These are phyloP conservation scores for Aspergillus calidoustus DNA, from an alignment of 2,329 filamentous ascomycete genomes.

Conservation along the genomic window DNA sequence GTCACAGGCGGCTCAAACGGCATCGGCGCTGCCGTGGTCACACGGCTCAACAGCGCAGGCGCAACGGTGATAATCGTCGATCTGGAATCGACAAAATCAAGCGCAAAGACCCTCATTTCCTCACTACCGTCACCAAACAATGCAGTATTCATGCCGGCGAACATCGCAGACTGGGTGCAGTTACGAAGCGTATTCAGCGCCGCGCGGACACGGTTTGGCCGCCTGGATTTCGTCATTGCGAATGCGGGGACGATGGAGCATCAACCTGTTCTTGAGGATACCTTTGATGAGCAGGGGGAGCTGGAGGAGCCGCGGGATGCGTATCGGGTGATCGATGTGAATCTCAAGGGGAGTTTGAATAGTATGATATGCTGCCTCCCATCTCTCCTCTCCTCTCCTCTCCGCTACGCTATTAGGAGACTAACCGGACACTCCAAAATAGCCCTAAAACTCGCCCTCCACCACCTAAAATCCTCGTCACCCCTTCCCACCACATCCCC, in stretches of 20 bases:
- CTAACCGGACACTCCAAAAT: background rate
- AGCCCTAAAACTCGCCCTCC: conserved; percentile 4
- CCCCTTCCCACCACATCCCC: background rate
- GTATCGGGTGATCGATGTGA: conserved; percentile 2
- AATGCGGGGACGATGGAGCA: conserved; percentile 3
- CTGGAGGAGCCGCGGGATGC: conserved; percentile 1
- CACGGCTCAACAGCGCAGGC: background rate
- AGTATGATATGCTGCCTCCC: background rate
- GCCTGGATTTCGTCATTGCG: conserved; percentile 2
- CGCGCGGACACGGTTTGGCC: background rate
- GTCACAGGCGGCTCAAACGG: conserved; percentile 3
- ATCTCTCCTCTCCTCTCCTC: background rate
- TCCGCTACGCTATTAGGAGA: background rate
- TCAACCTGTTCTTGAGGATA: background rate
- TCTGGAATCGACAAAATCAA: background rate
- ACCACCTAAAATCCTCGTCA: background rate
- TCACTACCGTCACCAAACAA: background rate
- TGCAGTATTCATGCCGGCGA: background rate
- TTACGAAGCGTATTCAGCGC: background rate
- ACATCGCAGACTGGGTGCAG: conserved; percentile 1
- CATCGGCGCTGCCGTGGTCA: background rate
- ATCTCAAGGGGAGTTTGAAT: background rate
- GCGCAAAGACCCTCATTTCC: background rate
- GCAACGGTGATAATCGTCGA: conserved; percentile 2
- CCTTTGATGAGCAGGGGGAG: background rate